Evolutionary conservation across 2,329 filamentous ascomycete species (phyloP).

Genomic region (Beauveria pseudobassiana): DNA sequence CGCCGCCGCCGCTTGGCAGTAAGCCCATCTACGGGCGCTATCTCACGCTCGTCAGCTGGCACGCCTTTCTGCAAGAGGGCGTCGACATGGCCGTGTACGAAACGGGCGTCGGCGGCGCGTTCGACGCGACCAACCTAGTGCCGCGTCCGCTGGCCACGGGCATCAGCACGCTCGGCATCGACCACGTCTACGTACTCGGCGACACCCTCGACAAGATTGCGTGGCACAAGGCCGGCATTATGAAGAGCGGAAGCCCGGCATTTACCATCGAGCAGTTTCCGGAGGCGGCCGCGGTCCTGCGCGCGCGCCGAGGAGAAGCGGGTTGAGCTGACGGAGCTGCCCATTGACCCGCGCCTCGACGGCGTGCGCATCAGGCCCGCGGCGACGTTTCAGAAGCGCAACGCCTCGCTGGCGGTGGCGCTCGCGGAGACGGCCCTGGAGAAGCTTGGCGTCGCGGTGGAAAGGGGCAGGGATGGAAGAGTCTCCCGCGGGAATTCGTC

Average conservation of each 20-base stretch:
- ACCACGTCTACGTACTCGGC: slow-evolving; percentile 59
- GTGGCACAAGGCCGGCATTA: slow-evolving; percentile 68
- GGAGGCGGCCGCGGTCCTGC: slow-evolving; percentile 37
- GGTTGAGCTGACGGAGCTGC: slow-evolving; percentile 39
- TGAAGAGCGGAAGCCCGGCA: slow-evolving; percentile 51
- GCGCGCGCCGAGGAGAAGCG: slow-evolving; percentile 45
- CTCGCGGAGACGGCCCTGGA: slow-evolving; percentile 43
- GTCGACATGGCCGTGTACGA: slow-evolving; percentile 59
- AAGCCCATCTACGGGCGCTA: slow-evolving; percentile 54
- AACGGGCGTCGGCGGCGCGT: slow-evolving; percentile 60
- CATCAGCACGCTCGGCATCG: slow-evolving; percentile 60
- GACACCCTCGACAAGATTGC: slow-evolving; percentile 58
- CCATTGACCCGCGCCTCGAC: slow-evolving; percentile 37
- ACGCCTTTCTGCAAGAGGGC: slow-evolving; percentile 56
- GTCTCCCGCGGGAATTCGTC: slow-evolving; percentile 57
- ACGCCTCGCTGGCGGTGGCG: slow-evolving; percentile 45
- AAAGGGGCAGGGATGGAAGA: slow-evolving; percentile 16
- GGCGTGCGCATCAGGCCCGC: slow-evolving; percentile 42
- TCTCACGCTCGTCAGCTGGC: slow-evolving; percentile 59
- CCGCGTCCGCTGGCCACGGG: slow-evolving; percentile 49
- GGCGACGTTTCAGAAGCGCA: slow-evolving; percentile 51
- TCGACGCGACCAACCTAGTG: slow-evolving; percentile 62
- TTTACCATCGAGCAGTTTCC: slow-evolving; percentile 50
- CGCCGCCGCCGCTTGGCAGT: slow-evolving; percentile 28
- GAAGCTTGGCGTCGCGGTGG: slow-evolving; percentile 31